Conservation (phyloP, 1,284 basidiomycete genomes). For the Chiua sp. region DNA sequence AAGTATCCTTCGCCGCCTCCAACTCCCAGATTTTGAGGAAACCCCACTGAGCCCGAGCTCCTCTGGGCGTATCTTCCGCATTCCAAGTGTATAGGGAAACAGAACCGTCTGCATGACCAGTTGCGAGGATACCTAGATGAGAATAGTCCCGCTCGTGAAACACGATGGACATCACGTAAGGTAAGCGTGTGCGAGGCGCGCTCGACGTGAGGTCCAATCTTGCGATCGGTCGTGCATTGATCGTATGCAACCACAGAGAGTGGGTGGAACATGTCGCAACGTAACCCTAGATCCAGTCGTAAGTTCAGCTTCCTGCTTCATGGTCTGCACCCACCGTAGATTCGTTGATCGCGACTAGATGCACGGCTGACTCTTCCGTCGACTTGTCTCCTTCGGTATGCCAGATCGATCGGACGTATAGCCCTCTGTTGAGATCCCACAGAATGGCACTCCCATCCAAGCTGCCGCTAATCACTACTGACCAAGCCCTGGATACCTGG, state of each 20-base stretch:
- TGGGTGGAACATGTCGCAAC: slow-evolving; percentile 80
- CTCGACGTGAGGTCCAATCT: slow-evolving; percentile 61
- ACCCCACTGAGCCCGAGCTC: no score
- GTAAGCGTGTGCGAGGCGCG: slow-evolving; percentile 41
- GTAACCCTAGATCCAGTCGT: slow-evolving; percentile 61
- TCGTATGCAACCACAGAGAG: slow-evolving; percentile 77
- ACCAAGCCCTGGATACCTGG: slow-evolving; percentile 83
- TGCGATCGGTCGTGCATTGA: slow-evolving; percentile 80
- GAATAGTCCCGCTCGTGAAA: slow-evolving; percentile 87
- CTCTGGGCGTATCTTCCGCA: no score
- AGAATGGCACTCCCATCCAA: slow-evolving; percentile 84
- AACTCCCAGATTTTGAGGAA: no score
- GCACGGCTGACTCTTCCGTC: slow-evolving; percentile 55
- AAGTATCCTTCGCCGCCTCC: no score
- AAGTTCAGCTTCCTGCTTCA: background rate
- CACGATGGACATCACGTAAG: slow-evolving; percentile 67
- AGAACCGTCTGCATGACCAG: no score
- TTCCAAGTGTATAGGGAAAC: no score
- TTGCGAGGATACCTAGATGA: slow-evolving; percentile 69
- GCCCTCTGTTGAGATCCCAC: slow-evolving; percentile 90
- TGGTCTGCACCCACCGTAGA: slow-evolving; percentile 65
- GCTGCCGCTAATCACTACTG: slow-evolving; percentile 84
- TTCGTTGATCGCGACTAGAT: slow-evolving; percentile 82
- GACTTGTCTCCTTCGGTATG: slow-evolving; percentile 52
- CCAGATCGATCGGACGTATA: slow-evolving; percentile 79